Evolutionary conservation across 768 basidiomycete genomes (phyloP).

Genomic region (Polyporus arcularius): DNA sequence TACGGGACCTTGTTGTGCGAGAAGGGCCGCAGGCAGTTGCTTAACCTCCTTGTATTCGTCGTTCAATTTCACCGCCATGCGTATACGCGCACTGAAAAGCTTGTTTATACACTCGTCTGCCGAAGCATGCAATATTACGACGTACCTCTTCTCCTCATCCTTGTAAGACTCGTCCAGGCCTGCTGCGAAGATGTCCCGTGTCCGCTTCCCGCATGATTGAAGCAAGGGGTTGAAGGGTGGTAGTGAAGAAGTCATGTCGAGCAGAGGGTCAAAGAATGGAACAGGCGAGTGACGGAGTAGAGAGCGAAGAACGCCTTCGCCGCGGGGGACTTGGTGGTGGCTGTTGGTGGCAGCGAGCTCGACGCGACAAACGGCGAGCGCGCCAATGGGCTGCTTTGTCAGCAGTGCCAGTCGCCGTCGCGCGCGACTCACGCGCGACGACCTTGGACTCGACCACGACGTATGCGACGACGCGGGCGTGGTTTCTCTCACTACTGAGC

Average conservation of each 20-base stretch:
- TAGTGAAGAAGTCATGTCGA: conserved; percentile 46
- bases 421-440: neutral
- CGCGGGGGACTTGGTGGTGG: neutral
- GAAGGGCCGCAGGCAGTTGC: conserved; percentile 77
- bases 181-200: conserved; percentile 68
- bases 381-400: conserved; percentile 20
- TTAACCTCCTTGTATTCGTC: conserved; percentile 90
- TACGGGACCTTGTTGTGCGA: conserved; percentile 79
- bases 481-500: neutral
- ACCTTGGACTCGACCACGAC: neutral
- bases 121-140: neutral
- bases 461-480: conserved; percentile 5
- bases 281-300: neutral
- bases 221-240: conserved; percentile 70
- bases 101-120: too few species aligned
- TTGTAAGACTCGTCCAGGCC: conserved; percentile 57
- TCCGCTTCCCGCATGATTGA: conserved; percentile 66
- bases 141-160: conserved; percentile 76
- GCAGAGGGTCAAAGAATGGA: neutral
- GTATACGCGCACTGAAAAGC: conserved; percentile 59
- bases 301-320: neutral
- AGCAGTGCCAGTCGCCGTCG: neutral
- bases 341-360: conserved; percentile 15
- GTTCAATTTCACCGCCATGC: conserved; percentile 81
- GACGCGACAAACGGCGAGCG: conserved; percentile 13